A percentile compares a stretch with the other conserved stretches of the same genome.
phyloP scores from a whole-genome alignment of 192 early-diverging fungal species.

The Linnemannia elongata region DNA sequence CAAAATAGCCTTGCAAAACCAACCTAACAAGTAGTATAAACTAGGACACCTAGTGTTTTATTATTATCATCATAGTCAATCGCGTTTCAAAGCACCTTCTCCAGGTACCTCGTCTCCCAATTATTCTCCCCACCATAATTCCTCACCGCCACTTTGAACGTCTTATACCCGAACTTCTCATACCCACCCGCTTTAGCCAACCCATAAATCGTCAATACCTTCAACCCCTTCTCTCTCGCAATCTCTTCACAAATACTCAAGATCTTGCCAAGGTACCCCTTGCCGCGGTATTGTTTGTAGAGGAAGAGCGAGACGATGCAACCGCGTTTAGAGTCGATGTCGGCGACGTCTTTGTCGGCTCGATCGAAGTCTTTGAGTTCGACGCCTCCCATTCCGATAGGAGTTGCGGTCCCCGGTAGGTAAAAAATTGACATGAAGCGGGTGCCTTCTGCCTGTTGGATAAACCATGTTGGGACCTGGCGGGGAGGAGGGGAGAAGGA shows the following conservation, averaged over 20 bases:
- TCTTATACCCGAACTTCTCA: slow-evolving; percentile 54
- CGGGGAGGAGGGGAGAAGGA: no score
- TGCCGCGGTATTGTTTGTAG: slow-evolving; percentile 43
- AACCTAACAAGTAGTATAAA: neutral
- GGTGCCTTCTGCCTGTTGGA: slow-evolving; percentile 37
- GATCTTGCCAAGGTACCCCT: slow-evolving; percentile 34
- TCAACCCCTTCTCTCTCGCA: slow-evolving; percentile 18
- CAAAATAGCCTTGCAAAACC: neutral
- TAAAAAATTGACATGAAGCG: slow-evolving; percentile 49
- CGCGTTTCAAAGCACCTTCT: slow-evolving; percentile 19
- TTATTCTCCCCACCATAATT: slow-evolving; percentile 41
- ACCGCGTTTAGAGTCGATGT: slow-evolving; percentile 32
- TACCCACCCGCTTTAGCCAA: slow-evolving; percentile 21
- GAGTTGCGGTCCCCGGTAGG: slow-evolving; percentile 30
- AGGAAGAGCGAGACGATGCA: slow-evolving; percentile 48
- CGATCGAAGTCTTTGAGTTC: slow-evolving; percentile 40
- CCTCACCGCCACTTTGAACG: slow-evolving; percentile 34
- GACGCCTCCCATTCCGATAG: slow-evolving; percentile 46
- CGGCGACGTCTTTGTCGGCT: slow-evolving; percentile 44
- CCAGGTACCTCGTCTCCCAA: slow-evolving; percentile 45
- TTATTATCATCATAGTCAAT: no score
- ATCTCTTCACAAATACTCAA: slow-evolving; percentile 36
- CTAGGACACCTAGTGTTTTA: neutral
- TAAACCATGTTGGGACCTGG: slow-evolving; percentile 49
- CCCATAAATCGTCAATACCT: slow-evolving; percentile 44